These are phyloP conservation scores for Beauveria sp. DNA, from an alignment of 2,329 filamentous ascomycete species.

Conservation along the genomic window DNA sequence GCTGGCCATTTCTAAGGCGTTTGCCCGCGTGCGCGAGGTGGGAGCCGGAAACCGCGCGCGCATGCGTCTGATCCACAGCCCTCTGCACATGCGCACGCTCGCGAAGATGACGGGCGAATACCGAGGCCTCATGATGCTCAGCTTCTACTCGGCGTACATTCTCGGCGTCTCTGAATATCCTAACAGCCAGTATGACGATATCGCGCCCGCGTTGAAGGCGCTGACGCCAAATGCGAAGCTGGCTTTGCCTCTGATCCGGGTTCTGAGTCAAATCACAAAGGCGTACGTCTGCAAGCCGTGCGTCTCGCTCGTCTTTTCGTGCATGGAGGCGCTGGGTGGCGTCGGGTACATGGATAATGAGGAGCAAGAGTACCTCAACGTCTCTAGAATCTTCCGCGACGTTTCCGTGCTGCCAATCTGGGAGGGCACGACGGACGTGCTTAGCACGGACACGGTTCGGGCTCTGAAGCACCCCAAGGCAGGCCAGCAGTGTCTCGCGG, in stretches of 20 bases:
- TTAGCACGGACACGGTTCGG: slow-evolving; percentile 45
- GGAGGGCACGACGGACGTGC: slow-evolving; percentile 67
- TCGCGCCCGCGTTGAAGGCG: slow-evolving; percentile 17
- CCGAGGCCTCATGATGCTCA: slow-evolving; percentile 47
- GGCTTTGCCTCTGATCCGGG: slow-evolving; percentile 40
- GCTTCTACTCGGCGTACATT: slow-evolving; percentile 44
- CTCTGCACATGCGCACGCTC: slow-evolving; percentile 51
- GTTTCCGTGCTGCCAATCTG: slow-evolving; percentile 58
- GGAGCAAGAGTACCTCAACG: slow-evolving; percentile 56
- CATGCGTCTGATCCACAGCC: slow-evolving; percentile 41
- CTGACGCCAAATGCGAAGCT: slow-evolving; percentile 28
- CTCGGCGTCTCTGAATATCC: slow-evolving; percentile 47
- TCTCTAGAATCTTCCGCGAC: slow-evolving; percentile 59
- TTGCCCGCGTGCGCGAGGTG: slow-evolving; percentile 48
- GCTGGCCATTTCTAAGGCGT: slow-evolving; percentile 49
- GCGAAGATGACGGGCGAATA: slow-evolving; percentile 50
- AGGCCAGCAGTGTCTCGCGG: slow-evolving; percentile 31
- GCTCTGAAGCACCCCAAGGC: slow-evolving; percentile 37
- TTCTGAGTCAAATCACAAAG: slow-evolving; percentile 54
- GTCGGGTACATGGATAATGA: slow-evolving; percentile 60
- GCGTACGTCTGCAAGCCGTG: slow-evolving; percentile 45
- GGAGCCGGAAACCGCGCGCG: slow-evolving; percentile 35
- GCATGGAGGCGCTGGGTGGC: slow-evolving; percentile 59
- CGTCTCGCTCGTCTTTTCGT: slow-evolving; percentile 43
- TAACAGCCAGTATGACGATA: background rate